phyloP scores from a whole-genome alignment of 768 basidiomycete genomes.

The Gymnopilus junonius region DNA sequence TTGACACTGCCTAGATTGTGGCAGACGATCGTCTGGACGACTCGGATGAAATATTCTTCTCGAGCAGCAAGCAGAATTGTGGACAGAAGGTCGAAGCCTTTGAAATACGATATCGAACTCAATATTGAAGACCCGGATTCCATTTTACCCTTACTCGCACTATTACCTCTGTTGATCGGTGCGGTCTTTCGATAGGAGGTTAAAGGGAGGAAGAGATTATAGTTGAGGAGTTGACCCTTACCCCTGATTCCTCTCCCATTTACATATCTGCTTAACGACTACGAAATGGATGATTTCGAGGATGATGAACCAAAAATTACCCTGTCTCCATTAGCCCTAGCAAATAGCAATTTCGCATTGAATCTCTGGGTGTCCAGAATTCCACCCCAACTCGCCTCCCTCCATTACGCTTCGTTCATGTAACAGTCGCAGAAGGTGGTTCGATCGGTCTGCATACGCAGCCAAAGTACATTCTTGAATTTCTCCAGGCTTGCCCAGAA shows the following conservation, averaged over 20 bases:
- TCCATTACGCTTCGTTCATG: constrained; percentile 58
- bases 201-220: constrained; percentile 39
- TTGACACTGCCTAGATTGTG: constrained; percentile 59
- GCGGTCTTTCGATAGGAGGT: constrained; percentile 53
- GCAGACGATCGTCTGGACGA: constrained; percentile 61
- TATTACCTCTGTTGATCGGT: constrained; percentile 60
- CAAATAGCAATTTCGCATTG: constrained; percentile 40
- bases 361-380: constrained; percentile 53
- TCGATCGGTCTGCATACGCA: constrained; percentile 41
- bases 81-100: constrained; percentile 57
- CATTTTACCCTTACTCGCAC: constrained; percentile 67
- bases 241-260: constrained; percentile 35
- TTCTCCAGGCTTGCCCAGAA: constrained; percentile 64
- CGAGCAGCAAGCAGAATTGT: constrained; percentile 56
- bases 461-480: constrained; percentile 56
- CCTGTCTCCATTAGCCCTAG: constrained; percentile 37
- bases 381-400: constrained; percentile 47
- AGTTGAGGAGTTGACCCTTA: constrained; percentile 29
- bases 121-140: constrained; percentile 49
- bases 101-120: constrained; percentile 60
- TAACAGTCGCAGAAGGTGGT: constrained; percentile 58
- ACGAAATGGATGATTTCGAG: constrained; percentile 34
- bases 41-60: constrained; percentile 35
- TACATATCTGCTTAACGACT: constrained; percentile 41
- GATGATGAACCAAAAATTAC: constrained; percentile 33